These are phyloP conservation scores for Austropuccinia psidii DNA, from an alignment of 1,284 basidiomycete genomes.

Conservation along the genomic window DNA sequence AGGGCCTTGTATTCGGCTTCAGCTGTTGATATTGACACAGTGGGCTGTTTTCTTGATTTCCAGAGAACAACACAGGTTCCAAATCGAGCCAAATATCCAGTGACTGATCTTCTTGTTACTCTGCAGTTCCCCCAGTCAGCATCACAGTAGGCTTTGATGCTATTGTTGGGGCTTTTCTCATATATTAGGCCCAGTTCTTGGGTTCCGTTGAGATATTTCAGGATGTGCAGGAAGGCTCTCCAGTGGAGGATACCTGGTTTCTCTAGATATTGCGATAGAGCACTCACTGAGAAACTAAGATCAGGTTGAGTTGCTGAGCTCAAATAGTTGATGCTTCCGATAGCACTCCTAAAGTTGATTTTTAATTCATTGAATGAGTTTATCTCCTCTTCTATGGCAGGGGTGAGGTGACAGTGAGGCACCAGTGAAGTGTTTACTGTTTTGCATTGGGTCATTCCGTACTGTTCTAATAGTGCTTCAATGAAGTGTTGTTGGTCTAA, in stretches of 20 bases:
- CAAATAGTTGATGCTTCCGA: conserved; percentile 5
- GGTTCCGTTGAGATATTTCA: not conserved
- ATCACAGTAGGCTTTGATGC: not conserved
- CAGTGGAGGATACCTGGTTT: not conserved
- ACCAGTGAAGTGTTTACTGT: not conserved
- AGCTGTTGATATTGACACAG: not conserved
- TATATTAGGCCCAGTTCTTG: too few relatives aligned
- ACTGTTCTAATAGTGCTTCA: not conserved
- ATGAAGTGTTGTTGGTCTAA: not conserved
- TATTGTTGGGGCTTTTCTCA: too few relatives aligned
- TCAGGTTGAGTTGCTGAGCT: not conserved
- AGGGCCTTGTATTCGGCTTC: not conserved
- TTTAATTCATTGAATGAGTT: not conserved
- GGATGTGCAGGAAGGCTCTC: not conserved
- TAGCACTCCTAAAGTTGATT: not conserved
- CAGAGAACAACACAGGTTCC: not conserved
- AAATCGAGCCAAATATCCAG: not conserved
- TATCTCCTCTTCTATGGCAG: not conserved
- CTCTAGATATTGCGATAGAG: conserved; percentile 6
- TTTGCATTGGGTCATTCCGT: not conserved
- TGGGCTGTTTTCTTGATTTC: not conserved
- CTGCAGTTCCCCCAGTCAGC: not conserved
- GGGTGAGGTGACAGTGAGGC: not conserved
- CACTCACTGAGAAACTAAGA: not conserved
- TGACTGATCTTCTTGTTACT: not conserved